phyloP scores from a whole-genome alignment of 2,329 filamentous ascomycete species.

The Colletotrichum sp. region DNA sequence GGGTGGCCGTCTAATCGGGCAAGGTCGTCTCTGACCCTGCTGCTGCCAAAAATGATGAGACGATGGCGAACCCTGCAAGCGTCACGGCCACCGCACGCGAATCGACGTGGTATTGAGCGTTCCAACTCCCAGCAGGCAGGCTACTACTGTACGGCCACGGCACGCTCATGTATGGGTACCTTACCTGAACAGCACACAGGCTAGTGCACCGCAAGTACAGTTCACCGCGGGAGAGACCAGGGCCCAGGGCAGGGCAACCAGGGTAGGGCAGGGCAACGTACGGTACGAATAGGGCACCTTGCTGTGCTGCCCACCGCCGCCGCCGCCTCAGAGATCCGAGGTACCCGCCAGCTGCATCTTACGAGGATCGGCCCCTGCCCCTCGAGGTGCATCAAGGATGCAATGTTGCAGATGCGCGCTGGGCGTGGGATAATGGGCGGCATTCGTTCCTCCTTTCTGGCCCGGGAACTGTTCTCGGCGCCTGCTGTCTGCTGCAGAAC shows the following conservation, averaged over 20 bases:
- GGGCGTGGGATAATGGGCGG: constrained; percentile 13
- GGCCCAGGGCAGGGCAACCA: neutral
- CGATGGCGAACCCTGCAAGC: constrained; percentile 14
- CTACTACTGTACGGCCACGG: neutral
- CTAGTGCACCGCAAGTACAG: neutral
- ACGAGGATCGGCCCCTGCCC: constrained; percentile 11
- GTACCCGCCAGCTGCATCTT: constrained; percentile 17
- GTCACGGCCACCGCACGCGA: constrained; percentile 7
- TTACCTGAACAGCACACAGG: neutral
- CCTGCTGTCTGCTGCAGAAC: constrained; percentile 18
- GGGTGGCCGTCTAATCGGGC: constrained; percentile 3
- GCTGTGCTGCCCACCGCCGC: neutral
- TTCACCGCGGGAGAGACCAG: neutral
- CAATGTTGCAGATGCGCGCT: constrained; percentile 1
- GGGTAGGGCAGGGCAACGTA: neutral
- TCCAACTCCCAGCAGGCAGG: neutral
- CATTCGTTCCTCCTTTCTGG: constrained; percentile 7
- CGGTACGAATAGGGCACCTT: constrained; percentile 4
- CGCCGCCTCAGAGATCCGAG: constrained; percentile 18
- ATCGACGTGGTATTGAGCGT: constrained; percentile 7
- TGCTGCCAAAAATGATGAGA: constrained; percentile 10
- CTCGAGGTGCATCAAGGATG: constrained; percentile 1
- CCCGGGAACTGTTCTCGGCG: constrained; percentile 14
- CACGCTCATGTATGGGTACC: constrained; percentile 6
- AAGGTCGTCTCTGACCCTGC: neutral